Percentiles rank a stretch among this genome's conserved stretches.
These are phyloP conservation scores for Diutina sp. DNA, from an alignment of 1,139 yeast species.

Conservation along the genomic window DNA sequence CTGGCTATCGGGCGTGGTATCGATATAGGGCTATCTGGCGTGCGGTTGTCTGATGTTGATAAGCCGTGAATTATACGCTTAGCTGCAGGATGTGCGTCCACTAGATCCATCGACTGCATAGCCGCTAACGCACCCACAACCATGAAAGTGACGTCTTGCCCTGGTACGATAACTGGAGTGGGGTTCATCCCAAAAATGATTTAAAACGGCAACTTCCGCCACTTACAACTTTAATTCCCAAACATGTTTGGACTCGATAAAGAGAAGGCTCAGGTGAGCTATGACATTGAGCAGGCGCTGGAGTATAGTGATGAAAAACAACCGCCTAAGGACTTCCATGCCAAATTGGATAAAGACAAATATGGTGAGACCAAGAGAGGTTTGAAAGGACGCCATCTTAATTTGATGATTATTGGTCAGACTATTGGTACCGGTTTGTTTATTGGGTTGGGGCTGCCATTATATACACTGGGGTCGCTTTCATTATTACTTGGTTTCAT, in stretches of 20 bases:
- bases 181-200: neutral
- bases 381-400: conserved; percentile 30
- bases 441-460: conserved; percentile 22
- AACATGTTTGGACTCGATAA: neutral
- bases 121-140: neutral
- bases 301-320: neutral
- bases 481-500: conserved; percentile 24
- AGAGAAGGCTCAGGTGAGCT: neutral
- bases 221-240: neutral
- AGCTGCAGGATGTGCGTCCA: neutral
- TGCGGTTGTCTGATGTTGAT: too few relatives aligned
- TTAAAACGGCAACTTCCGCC: neutral
- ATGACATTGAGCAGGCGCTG: neutral
- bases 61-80: too few relatives aligned
- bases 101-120: neutral
- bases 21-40: neutral
- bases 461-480: conserved; percentile 23
- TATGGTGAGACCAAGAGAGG: conserved; percentile 26
- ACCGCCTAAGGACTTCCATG: conserved; percentile 16
- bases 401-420: conserved; percentile 40
- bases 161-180: neutral
- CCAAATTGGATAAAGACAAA: conserved; percentile 16
- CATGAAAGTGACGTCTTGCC: neutral
- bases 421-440: conserved; percentile 38
- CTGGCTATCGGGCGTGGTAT: too few relatives aligned